Conservation (phyloP, 108 stramenopile species). For the Epithemia pelagica region DNA sequence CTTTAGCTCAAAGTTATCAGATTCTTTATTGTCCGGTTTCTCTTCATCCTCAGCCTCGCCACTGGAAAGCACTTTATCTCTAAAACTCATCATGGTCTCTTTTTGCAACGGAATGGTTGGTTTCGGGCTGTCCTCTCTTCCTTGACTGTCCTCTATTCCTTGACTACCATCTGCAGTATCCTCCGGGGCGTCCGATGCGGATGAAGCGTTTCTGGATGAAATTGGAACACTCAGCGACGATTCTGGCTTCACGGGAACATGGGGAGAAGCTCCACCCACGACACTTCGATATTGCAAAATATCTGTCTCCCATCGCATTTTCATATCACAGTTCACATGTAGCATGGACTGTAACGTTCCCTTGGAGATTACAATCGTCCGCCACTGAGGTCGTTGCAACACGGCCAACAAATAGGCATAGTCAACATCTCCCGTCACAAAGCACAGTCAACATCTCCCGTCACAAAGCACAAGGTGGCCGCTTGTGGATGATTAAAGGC, state of each 20-base stretch:
- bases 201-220: no score
- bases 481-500: slow-evolving; percentile 27
- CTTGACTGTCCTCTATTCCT: no score
- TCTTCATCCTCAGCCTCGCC: no score
- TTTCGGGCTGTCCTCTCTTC: no score
- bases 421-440: slow-evolving; percentile 1
- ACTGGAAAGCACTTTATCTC: no score
- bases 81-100: no score
- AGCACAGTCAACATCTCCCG: slow-evolving; percentile 19
- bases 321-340: slow-evolving; percentile 29
- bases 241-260: no score
- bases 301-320: slow-evolving; percentile 33
- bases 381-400: slow-evolving; percentile 25
- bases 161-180: no score
- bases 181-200: no score
- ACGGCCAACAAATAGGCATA: slow-evolving; percentile 27
- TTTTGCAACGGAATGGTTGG: no score
- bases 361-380: slow-evolving; percentile 31
- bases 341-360: slow-evolving; percentile 28
- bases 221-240: no score
- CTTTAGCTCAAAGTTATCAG: not conserved
- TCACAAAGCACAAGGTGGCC: slow-evolving; percentile 33
- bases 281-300: slow-evolving; percentile 12
- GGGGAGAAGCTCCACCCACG: no score
- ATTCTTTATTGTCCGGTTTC: not conserved